Percentiles rank a stretch among this genome's conserved stretches.
phyloP scores from a whole-genome alignment of 345 rosid genomes.

The Populus ilicifolia region DNA sequence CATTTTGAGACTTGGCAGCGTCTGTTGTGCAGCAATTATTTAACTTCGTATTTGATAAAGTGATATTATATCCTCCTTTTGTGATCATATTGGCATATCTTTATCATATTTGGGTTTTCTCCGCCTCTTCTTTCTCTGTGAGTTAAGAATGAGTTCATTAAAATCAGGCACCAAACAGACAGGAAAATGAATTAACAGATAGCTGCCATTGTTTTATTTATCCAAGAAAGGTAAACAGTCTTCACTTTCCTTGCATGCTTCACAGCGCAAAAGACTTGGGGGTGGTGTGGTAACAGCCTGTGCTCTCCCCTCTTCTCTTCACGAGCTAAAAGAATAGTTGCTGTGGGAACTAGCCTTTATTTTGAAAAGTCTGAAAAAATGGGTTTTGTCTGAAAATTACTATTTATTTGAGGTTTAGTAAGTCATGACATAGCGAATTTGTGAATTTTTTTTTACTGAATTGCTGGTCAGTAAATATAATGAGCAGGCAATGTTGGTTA shows the following conservation, averaged over 20 bases:
- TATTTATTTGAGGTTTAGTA: too few relatives aligned
- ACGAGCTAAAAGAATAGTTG: neutral
- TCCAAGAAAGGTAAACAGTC: neutral
- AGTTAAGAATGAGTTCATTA: neutral
- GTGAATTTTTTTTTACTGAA: too few relatives aligned
- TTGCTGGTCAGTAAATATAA: too few relatives aligned
- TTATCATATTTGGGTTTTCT: neutral
- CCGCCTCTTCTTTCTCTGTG: neutral
- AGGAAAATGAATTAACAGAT: neutral
- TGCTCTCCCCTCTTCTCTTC: neutral
- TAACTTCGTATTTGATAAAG: neutral
- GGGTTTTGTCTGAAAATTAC: too few relatives aligned
- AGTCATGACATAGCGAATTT: too few relatives aligned
- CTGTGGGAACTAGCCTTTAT: too few relatives aligned
- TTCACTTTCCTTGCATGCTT: neutral
- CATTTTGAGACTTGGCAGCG: neutral
- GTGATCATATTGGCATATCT: neutral
- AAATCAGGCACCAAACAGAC: neutral
- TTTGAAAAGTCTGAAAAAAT: too few relatives aligned
- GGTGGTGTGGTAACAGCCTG: neutral
- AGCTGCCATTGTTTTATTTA: too few relatives aligned
- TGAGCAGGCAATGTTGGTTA: neutral
- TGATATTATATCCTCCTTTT: neutral
- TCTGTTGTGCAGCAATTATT: neutral
- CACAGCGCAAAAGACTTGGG: neutral